Conservation (phyloP, 371 early-diverging fungal genomes). For the Actinomortierella wolfii region DNA sequence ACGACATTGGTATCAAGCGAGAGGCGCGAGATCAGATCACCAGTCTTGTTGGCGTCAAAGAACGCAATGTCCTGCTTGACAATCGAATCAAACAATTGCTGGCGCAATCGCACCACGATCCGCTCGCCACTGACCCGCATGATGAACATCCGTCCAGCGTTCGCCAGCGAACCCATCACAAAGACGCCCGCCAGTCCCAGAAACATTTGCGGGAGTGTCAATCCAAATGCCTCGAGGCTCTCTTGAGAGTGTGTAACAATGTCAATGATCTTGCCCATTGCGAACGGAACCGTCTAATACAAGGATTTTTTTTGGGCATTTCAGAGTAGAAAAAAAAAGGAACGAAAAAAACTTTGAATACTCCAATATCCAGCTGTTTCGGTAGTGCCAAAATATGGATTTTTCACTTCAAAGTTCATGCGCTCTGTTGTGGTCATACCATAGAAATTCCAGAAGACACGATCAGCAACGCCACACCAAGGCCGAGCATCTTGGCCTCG, state of each 20-base stretch:
- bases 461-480: slow-evolving; percentile 59
- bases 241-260: slow-evolving; percentile 59
- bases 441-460: slow-evolving; percentile 78
- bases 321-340: neutral
- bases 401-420: too few relatives aligned
- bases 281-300: slow-evolving; percentile 77
- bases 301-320: too few relatives aligned
- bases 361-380: too few relatives aligned
- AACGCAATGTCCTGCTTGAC: slow-evolving; percentile 74
- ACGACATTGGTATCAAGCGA: slow-evolving; percentile 77
- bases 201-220: slow-evolving; percentile 63
- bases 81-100: slow-evolving; percentile 56
- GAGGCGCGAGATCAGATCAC: slow-evolving; percentile 81
- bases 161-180: slow-evolving; percentile 73
- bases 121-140: slow-evolving; percentile 78
- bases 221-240: slow-evolving; percentile 52
- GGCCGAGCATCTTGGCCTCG: slow-evolving; percentile 53
- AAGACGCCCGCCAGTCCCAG: slow-evolving; percentile 60
- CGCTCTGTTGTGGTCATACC: slow-evolving; percentile 43
- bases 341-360: neutral
- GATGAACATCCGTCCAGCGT: slow-evolving; percentile 74
- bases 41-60: slow-evolving; percentile 76
- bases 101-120: slow-evolving; percentile 67
- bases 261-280: slow-evolving; percentile 83
- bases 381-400: too few relatives aligned